A percentile compares a stretch with the other conserved stretches of the same genome.
Evolutionary conservation across 352 stramenopile species (phyloP).

Genomic region (Phytophthora sp.): DNA sequence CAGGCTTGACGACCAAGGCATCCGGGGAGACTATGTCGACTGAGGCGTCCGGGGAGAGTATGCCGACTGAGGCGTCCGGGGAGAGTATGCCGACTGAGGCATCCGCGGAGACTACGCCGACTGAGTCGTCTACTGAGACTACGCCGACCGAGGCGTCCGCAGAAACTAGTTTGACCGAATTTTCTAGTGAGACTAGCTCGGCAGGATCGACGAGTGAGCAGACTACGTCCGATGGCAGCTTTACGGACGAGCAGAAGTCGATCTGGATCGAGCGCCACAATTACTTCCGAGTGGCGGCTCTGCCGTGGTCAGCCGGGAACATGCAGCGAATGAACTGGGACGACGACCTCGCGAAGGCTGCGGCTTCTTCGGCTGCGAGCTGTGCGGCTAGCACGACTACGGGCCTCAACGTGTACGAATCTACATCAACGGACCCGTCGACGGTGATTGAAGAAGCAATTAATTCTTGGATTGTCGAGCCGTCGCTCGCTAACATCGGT

Average conservation of each 20-base stretch:
- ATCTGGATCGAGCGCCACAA: conserved; percentile 81
- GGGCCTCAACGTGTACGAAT: conserved; percentile 60
- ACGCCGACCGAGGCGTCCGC: too few species aligned
- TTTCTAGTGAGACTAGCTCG: conserved; percentile 6
- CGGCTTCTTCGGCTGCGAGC: conserved; percentile 40
- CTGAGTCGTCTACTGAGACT: conserved; percentile 13
- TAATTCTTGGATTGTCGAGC: conserved; percentile 54
- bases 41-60: conserved; percentile 11
- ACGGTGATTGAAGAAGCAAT: conserved; percentile 64
- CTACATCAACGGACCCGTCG: conserved; percentile 33
- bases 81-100: conserved; percentile 15
- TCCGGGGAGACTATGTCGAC: conserved; percentile 4
- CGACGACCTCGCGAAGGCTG: conserved; percentile 53
- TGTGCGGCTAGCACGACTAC: conserved; percentile 44
- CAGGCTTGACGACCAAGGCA: conserved; percentile 1
- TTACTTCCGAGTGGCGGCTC: conserved; percentile 68
- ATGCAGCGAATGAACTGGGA: conserved; percentile 77
- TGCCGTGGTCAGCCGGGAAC: conserved; percentile 66
- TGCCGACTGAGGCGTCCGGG: conserved; percentile 12
- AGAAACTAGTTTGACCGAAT: too few species aligned
- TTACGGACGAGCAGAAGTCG: conserved; percentile 50
- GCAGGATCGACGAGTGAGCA: conserved; percentile 18
- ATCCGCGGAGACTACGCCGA: conserved; percentile 6
- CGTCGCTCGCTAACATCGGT: conserved; percentile 42
- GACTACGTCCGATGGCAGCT: conserved; percentile 28